Evolutionary conservation across 352 stramenopile genomes (phyloP), one percentile per base, ranked within the genome.

Genomic region (Phytophthora pisi): DNA sequence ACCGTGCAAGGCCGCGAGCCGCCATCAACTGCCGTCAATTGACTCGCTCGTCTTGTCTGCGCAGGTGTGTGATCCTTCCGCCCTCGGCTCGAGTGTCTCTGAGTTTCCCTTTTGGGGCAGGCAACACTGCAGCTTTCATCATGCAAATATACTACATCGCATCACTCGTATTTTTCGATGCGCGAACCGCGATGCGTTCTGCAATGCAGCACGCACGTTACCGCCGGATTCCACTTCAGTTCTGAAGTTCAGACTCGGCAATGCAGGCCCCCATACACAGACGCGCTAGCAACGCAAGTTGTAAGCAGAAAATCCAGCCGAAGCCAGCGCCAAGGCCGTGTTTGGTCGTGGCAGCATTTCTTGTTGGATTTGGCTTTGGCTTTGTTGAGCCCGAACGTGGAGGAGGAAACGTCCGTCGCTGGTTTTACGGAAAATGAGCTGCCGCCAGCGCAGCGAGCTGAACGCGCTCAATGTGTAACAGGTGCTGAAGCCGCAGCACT

Each of bases 341-440:
- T 49, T 61, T 51, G 26, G 49, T 51, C 38, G 49, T 59, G 16
- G 46, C 0, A 11, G 42, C 36, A 40, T 47, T 42, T 50, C 49
- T 36, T 49, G 59, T 56, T 56, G 54, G 34, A 31, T 20, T 18
- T 13, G 24, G 20, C 34, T 51, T 24, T 18, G 23, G 20, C 7
- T 28, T 51, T 23, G 26, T 26, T 13, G 13, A 23, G 18, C 15
- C 5, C 5, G 24, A 42, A 9, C 6, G 13, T 55, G 26, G 23
- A 18, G 43, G 24, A 57, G 30, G 61, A 68, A 68, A 30, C 23
- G 20, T 51, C 34, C 57, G 28, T 45, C 58, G 26, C 45, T 71
- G 51, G 43, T 63, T 72, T 67, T 24, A 31, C 43, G 57, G 57
- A 68, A 71, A 72, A 63, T 63, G 58, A 67, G 50, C 45, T 40